phyloP scores from a whole-genome alignment of 2,329 filamentous ascomycete genomes.

The Cladosporium austrohemisphaericum region DNA sequence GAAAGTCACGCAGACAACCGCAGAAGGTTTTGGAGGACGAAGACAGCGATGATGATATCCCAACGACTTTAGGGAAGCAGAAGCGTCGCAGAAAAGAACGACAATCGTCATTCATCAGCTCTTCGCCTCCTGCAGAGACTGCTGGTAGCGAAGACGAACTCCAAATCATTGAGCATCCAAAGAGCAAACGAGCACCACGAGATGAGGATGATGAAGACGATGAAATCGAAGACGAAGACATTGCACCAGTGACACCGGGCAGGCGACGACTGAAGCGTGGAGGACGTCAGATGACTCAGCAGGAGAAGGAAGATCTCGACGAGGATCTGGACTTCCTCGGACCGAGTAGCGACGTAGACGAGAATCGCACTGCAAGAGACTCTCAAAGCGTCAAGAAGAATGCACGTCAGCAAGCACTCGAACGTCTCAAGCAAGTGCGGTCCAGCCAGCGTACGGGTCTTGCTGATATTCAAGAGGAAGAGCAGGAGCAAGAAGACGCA shows the following conservation, averaged over 20 bases:
- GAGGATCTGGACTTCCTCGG: conserved; percentile 45
- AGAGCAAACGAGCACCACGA: background rate
- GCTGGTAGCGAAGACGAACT: conserved; percentile 30
- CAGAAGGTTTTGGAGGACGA: conserved; percentile 18
- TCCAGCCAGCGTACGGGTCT: conserved; percentile 28
- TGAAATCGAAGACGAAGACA: conserved; percentile 22
- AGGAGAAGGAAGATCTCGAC: conserved; percentile 41
- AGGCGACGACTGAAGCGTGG: conserved; percentile 23
- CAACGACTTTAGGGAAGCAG: conserved; percentile 27
- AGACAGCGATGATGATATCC: conserved; percentile 29
- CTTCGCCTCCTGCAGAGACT: conserved; percentile 23
- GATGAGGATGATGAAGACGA: conserved; percentile 14
- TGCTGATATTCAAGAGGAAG: conserved; percentile 22
- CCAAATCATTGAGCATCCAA: conserved; percentile 20
- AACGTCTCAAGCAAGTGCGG: conserved; percentile 41
- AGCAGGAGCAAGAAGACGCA: conserved; percentile 23
- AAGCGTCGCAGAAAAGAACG: conserved; percentile 19
- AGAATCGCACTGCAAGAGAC: conserved; percentile 22
- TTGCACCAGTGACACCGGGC: conserved; percentile 25
- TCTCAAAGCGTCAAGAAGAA: conserved; percentile 33
- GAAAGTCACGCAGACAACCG: background rate
- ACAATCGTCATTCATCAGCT: conserved; percentile 24
- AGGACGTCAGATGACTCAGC: conserved; percentile 24
- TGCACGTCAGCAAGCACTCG: conserved; percentile 41
- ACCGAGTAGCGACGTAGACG: conserved; percentile 31